Evolutionary conservation across 2,329 filamentous ascomycete genomes (phyloP).

Genomic region (Escovopsis sp.): DNA sequence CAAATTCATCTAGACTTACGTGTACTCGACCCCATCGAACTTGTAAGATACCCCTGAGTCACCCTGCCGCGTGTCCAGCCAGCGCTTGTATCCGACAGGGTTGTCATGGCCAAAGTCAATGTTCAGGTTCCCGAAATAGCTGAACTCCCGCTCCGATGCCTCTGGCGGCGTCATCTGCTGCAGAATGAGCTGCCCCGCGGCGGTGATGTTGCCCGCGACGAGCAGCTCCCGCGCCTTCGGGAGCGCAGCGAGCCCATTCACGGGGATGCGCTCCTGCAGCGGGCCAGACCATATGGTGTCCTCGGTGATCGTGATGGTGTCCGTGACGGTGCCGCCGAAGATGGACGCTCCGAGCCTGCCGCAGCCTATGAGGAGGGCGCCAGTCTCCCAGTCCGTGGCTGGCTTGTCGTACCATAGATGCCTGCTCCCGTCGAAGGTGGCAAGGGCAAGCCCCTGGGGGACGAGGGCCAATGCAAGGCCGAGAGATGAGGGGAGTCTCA

Average conservation of each 20-base stretch:
- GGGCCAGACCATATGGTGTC: slow-evolving; percentile 28
- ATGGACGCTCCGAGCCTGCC: slow-evolving; percentile 24
- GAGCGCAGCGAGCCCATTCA: slow-evolving; percentile 17
- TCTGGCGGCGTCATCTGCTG: slow-evolving; percentile 1
- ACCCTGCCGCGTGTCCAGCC: slow-evolving; percentile 21
- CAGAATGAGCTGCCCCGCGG: slow-evolving; percentile 19
- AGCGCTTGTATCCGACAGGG: slow-evolving; percentile 19
- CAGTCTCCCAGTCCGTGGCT: slow-evolving; percentile 7
- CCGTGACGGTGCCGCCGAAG: slow-evolving; percentile 21
- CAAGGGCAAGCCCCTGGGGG: neutral
- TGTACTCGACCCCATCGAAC: slow-evolving; percentile 14
- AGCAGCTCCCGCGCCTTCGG: slow-evolving; percentile 20
- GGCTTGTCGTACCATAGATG: slow-evolving; percentile 8
- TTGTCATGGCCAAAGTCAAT: slow-evolving; percentile 19
- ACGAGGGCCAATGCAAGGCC: neutral
- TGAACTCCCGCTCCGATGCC: slow-evolving; percentile 1
- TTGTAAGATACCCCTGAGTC: slow-evolving; percentile 20
- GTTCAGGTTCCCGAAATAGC: slow-evolving; percentile 12
- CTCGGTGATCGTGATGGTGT: slow-evolving; percentile 27
- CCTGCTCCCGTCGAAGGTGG: slow-evolving; percentile 4
- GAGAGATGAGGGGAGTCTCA: no score
- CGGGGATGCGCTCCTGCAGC: slow-evolving; percentile 19
- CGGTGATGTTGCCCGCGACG: slow-evolving; percentile 18
- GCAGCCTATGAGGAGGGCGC: slow-evolving; percentile 29
- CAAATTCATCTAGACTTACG: slow-evolving; percentile 5